phyloP scores from a whole-genome alignment of 1,284 basidiomycete species.

The Rhodotorula mucilaginosa region DNA sequence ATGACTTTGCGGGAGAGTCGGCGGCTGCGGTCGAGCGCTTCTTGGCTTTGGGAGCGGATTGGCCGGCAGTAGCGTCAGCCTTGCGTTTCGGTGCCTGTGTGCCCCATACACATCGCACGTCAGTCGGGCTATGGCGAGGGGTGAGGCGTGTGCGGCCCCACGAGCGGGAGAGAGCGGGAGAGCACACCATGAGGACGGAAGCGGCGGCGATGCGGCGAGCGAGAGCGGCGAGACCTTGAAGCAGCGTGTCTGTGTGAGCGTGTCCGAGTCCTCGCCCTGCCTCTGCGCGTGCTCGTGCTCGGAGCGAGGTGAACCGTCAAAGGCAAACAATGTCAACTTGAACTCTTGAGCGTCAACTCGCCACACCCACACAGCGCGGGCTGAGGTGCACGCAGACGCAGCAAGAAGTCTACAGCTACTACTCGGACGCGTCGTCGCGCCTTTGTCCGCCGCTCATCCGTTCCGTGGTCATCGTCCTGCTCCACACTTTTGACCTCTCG shows the following conservation, averaged over 20 bases:
- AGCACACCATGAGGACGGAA: neutral
- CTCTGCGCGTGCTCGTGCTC: too few species aligned
- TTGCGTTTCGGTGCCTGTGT: constrained; percentile 32
- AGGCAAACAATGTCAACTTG: neutral
- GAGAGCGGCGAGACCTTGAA: neutral
- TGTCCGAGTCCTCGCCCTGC: too few species aligned
- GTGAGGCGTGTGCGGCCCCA: neutral
- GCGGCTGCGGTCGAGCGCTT: constrained; percentile 11
- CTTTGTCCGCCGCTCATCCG: too few species aligned
- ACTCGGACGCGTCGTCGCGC: neutral
- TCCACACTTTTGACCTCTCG: too few species aligned
- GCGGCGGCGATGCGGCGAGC: neutral
- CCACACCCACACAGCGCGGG: neutral
- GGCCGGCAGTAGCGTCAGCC: neutral
- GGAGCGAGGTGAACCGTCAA: too few species aligned
- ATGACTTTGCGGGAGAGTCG: constrained; percentile 7
- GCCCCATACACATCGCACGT: too few species aligned
- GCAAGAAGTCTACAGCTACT: neutral
- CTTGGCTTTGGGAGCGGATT: constrained; percentile 6
- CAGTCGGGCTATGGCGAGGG: too few species aligned
- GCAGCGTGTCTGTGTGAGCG: neutral
- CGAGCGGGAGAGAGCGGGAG: neutral
- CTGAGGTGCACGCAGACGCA: too few species aligned
- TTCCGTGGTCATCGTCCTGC: too few species aligned
- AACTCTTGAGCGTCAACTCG: neutral